Percentiles rank a stretch among this genome's conserved stretches.
phyloP scores from a whole-genome alignment of 2,329 filamentous ascomycete genomes.

The Aspergillus brasiliensis region DNA sequence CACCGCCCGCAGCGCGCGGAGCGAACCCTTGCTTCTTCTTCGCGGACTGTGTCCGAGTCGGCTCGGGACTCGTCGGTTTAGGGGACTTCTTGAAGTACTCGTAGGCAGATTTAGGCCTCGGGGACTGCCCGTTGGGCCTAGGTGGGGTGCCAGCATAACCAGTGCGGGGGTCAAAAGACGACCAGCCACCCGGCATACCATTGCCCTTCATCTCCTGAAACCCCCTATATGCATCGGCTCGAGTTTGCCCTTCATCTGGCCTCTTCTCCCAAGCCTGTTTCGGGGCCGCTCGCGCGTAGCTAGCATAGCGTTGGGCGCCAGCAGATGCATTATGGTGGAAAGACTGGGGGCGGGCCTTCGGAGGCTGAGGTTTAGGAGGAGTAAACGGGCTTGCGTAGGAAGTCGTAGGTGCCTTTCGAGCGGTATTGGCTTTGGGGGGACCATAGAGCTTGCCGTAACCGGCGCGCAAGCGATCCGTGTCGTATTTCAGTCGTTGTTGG shows the following conservation, averaged over 20 bases:
- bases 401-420: slow-evolving; percentile 33
- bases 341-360: slow-evolving; percentile 23
- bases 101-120: slow-evolving; percentile 43
- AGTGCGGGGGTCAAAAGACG: slow-evolving; percentile 43
- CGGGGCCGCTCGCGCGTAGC: slow-evolving; percentile 43
- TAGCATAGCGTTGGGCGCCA: slow-evolving; percentile 44
- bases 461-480: slow-evolving; percentile 60
- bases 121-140: slow-evolving; percentile 26
- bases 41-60: slow-evolving; percentile 43
- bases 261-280: slow-evolving; percentile 41
- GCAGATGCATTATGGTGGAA: slow-evolving; percentile 37
- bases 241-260: slow-evolving; percentile 43
- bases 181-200: slow-evolving; percentile 34
- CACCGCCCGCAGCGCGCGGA: slow-evolving; percentile 60
- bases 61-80: slow-evolving; percentile 36
- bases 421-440: slow-evolving; percentile 29
- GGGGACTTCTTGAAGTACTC: slow-evolving; percentile 38
- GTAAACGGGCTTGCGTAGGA: slow-evolving; percentile 26
- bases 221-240: slow-evolving; percentile 47
- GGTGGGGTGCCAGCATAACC: slow-evolving; percentile 23
- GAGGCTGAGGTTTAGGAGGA: slow-evolving; percentile 25
- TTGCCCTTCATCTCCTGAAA: slow-evolving; percentile 49
- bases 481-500: slow-evolving; percentile 61
- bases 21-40: slow-evolving; percentile 61
- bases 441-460: slow-evolving; percentile 43